Evolutionary conservation across 495 filamentous ascomycete genomes (phyloP), one percentile per base, ranked within the genome.

Genomic region (Penicillium turbatum): DNA sequence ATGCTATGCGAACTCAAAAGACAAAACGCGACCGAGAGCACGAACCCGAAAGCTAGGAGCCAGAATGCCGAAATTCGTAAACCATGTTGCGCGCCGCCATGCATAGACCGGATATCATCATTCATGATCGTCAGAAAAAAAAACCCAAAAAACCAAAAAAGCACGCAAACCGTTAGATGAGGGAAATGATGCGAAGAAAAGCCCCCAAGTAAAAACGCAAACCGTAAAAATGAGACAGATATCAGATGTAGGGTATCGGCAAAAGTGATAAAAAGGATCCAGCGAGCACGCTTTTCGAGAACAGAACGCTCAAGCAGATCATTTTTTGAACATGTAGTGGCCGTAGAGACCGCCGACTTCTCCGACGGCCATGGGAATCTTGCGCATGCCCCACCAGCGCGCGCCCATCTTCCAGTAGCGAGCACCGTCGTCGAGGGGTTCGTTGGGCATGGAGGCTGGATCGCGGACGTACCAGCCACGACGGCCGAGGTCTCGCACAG

Each of bases 281-380:
- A 54, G 48, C 42, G 32, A 60, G 41, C 37, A 49, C 54, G 32
- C 48, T 63, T 61, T 58, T 60, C 13, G 49, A 60, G 51, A 51
- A 60, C 37, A 51, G 42, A 58, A 54, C 58, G 59, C 57, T 57
- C 54, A 43, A 62, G 37, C 39, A 30, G 40, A 60, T 83, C 68
- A 84, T 61, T 78, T 77, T 63, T 84, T 84, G 65, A 92, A 95
- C 84, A 91, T 92, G 67, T 88, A 93, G 55, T 84, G 85, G 39
- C 88, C 89, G 66, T 95, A 95, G 72, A 95, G 84, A 19, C 90
- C 90, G 11, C 87, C 87, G 2, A 93, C 88, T 59, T 92, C 88
- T 6, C 85, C 83, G 34, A 77, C 69, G 11, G 86, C 87, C 47
- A 93, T 84, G 10, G 89, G 89, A 27, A 90, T 78, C 77, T 95